Percentiles rank a stretch among this genome's conserved stretches.
These are phyloP conservation scores for Porosira glacialis DNA, from an alignment of 352 stramenopile genomes.

Conservation along the genomic window DNA sequence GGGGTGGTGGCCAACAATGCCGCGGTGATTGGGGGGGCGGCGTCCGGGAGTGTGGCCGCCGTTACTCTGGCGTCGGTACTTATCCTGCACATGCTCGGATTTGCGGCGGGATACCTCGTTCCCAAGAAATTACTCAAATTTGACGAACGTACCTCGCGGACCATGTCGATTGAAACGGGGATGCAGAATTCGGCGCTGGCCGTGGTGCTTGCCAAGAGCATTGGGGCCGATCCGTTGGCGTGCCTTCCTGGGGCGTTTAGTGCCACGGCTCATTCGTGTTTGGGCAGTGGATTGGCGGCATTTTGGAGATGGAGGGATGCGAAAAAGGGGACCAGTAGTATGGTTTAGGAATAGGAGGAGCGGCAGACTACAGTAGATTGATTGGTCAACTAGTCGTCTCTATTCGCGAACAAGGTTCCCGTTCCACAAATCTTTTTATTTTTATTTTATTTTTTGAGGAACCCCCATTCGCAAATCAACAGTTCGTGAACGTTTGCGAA, in stretches of 20 bases:
- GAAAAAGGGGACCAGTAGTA: too few species aligned
- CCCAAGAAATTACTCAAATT: slow-evolving; percentile 49
- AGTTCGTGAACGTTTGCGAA: too few species aligned
- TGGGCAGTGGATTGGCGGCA: slow-evolving; percentile 80
- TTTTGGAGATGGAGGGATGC: too few species aligned
- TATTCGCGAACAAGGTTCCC: too few species aligned
- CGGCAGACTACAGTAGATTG: too few species aligned
- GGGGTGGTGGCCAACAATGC: slow-evolving; percentile 81
- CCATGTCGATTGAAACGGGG: slow-evolving; percentile 82
- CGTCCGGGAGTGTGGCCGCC: too few species aligned
- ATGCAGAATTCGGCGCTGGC: slow-evolving; percentile 86
- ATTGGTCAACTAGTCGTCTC: too few species aligned
- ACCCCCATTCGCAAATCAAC: too few species aligned
- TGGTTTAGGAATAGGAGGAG: too few species aligned
- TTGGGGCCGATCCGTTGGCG: slow-evolving; percentile 74
- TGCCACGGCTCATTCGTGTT: slow-evolving; percentile 80
- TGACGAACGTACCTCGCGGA: slow-evolving; percentile 54
- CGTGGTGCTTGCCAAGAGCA: slow-evolving; percentile 81
- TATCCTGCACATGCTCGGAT: slow-evolving; percentile 75
- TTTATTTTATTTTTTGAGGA: too few species aligned
- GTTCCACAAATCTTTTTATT: too few species aligned
- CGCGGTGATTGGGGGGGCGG: slow-evolving; percentile 45
- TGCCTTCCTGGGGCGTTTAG: slow-evolving; percentile 82
- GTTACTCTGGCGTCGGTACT: slow-evolving; percentile 20
- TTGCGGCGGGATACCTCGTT: slow-evolving; percentile 76